phyloP scores from a whole-genome alignment of 139 green algal genomes.

The Micromonas commoda region DNA sequence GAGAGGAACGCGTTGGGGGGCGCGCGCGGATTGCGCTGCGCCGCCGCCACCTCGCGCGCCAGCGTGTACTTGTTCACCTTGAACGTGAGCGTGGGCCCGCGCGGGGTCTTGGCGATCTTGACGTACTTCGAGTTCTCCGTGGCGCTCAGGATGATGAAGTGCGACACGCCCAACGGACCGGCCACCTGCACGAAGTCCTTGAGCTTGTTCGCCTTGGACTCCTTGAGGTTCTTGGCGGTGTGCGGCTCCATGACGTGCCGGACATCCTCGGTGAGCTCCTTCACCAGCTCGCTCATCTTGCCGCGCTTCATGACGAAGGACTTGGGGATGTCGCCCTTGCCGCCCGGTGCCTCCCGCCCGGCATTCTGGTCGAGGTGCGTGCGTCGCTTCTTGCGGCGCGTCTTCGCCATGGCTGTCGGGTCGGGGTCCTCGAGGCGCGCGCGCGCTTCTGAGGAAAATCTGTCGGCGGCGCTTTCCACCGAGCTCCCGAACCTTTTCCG shows the following conservation, averaged over 20 bases:
- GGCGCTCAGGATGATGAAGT: constrained; percentile 88
- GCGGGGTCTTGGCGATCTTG: constrained; percentile 73
- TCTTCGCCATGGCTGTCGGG: constrained; percentile 13
- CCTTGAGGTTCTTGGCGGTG: constrained; percentile 78
- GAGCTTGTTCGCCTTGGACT: constrained; percentile 71
- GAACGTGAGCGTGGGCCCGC: constrained; percentile 87
- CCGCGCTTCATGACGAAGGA: constrained; percentile 83
- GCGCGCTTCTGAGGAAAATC: not conserved
- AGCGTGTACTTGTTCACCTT: constrained; percentile 74
- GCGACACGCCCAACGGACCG: constrained; percentile 87
- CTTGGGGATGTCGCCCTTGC: constrained; percentile 41
- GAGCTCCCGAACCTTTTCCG: no score
- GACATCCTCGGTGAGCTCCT: constrained; percentile 52
- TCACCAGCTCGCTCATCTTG: constrained; percentile 45
- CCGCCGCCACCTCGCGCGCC: constrained; percentile 65
- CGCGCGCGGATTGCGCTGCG: constrained; percentile 55
- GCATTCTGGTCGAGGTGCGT: constrained; percentile 51
- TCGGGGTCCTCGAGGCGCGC: not conserved
- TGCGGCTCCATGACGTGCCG: constrained; percentile 85
- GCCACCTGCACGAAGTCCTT: constrained; percentile 95
- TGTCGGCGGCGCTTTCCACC: not conserved
- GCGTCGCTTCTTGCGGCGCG: constrained; percentile 71
- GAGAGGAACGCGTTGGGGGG: constrained; percentile 35
- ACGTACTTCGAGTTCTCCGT: constrained; percentile 80
- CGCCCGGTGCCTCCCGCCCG: constrained; percentile 41